These are phyloP conservation scores for Neurospora sp. DNA, from an alignment of 495 filamentous ascomycete species.

Conservation along the genomic window DNA sequence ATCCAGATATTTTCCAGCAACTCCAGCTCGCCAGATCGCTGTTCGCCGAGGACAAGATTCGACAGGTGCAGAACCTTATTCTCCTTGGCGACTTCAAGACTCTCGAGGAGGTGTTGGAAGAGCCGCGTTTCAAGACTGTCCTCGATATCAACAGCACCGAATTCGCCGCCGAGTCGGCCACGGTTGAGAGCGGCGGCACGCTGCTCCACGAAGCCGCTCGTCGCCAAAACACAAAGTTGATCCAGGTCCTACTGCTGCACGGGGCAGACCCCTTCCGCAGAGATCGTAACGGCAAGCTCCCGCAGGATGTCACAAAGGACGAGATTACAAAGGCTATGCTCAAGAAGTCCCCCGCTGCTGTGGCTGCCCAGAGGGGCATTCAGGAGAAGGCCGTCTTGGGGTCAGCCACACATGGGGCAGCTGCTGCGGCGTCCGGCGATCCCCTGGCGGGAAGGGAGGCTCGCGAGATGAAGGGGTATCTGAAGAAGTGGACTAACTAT, in stretches of 20 bases:
- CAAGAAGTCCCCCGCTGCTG: conserved; percentile 89
- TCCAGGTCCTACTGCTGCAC: conserved; percentile 82
- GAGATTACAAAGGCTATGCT: conserved; percentile 76
- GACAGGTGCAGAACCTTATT: conserved; percentile 70
- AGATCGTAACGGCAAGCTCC: conserved; percentile 88
- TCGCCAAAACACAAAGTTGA: conserved; percentile 70
- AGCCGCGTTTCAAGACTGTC: conserved; percentile 71
- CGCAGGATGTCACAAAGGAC: conserved; percentile 96
- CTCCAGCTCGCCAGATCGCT: conserved; percentile 84
- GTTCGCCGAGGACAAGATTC: conserved; percentile 77
- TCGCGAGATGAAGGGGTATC: conserved; percentile 93
- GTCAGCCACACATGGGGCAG: conserved; percentile 47
- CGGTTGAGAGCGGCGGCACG: conserved; percentile 69
- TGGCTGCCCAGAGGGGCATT: conserved; percentile 86
- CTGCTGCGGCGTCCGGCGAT: conserved; percentile 48
- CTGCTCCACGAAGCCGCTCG: conserved; percentile 89
- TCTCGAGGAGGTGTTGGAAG: conserved; percentile 68
- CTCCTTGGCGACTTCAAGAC: conserved; percentile 60
- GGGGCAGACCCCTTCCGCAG: conserved; percentile 96
- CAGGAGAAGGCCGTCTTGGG: conserved; percentile 94
- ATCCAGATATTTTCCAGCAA: conserved; percentile 88
- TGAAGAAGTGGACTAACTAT: conserved; percentile 99
- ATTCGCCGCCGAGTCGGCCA: conserved; percentile 69
- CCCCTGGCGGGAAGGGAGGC: conserved; percentile 70
- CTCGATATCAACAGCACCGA: conserved; percentile 87